Base-by-base conservation (phyloP, 2,329 filamentous ascomycete genomes). In the Cercospora canescens region DNA sequence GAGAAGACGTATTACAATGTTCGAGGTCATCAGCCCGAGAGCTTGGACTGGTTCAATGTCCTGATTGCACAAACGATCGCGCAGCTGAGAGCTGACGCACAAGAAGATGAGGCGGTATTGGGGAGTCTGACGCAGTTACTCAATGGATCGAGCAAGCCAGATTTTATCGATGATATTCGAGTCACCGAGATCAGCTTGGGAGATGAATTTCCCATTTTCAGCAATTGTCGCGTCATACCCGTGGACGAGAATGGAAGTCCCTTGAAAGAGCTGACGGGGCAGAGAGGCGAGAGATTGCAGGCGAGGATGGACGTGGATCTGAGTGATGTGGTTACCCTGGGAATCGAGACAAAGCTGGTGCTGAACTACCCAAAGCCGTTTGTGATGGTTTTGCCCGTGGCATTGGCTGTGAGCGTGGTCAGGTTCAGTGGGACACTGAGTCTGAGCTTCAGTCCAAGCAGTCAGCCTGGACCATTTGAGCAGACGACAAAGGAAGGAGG, bases 1-100 rank as follows among this genome's bases (percentile, higher is more conserved):
- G 90, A 90, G 73, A 99, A 99, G 82, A 98, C 95, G 24, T 99
- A 97, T 79, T 99, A 99, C 82, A 97, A 96, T 76, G 92, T 95
- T 50, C 87, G 96, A 73, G 93, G 92, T 67, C 95, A 99, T 78
- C 95, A 98, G 79, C 95, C 95, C 1, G 95, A 99, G 79, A 96
- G 92, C 65, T 81, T 99, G 67, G 95, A 99, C 79, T 99, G 95
- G 95, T 98, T 99, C 85, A 99, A 99, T 77, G 95, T 99, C 28
- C 84, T 99, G 63, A 89, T 98, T 60, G 95, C 94, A 2, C 95
- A 99, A 80, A 97, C 95, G 0, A 96, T 99, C 70, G 94, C 95
- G 0, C 95, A 99, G 78, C 92, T 98, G 74, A 87, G 95, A 66
- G 92, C 91, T 72, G 96, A 98, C 75, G 95, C 95, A 1, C 91